Base-by-base conservation (phyloP, 352 stramenopile genomes). In the Aphanomyces cochlioides region DNA sequence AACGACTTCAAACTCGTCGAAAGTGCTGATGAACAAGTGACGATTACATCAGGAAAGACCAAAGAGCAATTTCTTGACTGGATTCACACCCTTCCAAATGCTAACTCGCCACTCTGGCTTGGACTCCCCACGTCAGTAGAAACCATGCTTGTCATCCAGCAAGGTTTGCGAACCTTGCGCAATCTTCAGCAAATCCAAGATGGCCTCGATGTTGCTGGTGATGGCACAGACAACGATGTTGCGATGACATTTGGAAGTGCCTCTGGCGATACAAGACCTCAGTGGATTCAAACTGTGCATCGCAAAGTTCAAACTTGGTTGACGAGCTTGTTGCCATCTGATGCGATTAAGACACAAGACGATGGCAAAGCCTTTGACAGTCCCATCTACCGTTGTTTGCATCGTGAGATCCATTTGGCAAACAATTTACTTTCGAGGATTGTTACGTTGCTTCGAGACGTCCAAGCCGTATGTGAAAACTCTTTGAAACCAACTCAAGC, bases 91-190 rank as follows among this genome's bases (percentile, higher is more conserved):
- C 78, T 98, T 6, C 91, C 93, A 13, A 91, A 82, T 17, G 90
- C 84, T 21, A 98, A 98, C 72, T 85, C 90, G 54, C 94, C 94
- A 39, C 90, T 85, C 12, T 98, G 94, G 94, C 87, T 98, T 56
- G 94, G 93, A 7, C 77, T 98, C 17, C 88, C 91, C 21, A 80
- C 83, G n/a, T 98, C 92, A 1, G 94, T 93, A 1, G 94, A 98
- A 74, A 93, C 77, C 10, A 92, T 95, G 76, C 78, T 97, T 34
- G 76, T 98, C 21, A 90, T 89, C 34, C 88, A 77, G 28, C 83
- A 97, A 68, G 87, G 89, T 21, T 73, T 77, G 45, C 75, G 76
- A 6, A 96, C 88, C 77, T 65, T 96, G 45, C 84, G 85, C 47
- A 91, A 95, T 65, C 81, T 95, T 58, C 84, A 92, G 63, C 69